These are phyloP conservation scores for Myxozyma melibiosi DNA, from an alignment of 805 yeast species.

Conservation along the genomic window DNA sequence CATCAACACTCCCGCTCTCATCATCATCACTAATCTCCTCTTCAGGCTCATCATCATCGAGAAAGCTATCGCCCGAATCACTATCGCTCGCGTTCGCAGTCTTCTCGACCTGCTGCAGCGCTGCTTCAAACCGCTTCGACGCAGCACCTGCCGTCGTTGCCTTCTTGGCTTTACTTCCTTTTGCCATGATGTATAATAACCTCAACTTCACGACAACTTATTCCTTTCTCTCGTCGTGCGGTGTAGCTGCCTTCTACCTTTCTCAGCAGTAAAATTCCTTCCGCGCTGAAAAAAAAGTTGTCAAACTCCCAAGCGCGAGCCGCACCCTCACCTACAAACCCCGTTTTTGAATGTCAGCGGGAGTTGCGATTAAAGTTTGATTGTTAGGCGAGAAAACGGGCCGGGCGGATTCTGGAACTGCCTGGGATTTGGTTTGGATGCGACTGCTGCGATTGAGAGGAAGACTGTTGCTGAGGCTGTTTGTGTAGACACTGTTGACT, in stretches of 20 bases:
- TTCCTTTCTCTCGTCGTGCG: too few relatives aligned
- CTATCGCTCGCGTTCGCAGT: constrained; percentile 42
- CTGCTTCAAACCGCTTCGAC: constrained; percentile 7
- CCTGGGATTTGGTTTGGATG: background rate
- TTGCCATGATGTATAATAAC: constrained; percentile 3
- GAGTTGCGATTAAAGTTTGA: background rate
- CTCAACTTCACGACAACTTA: too few relatives aligned
- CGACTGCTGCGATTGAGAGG: too few relatives aligned
- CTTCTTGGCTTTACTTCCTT: background rate
- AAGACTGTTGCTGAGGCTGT: too few relatives aligned
- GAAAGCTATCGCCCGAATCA: constrained; percentile 35
- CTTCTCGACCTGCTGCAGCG: constrained; percentile 36
- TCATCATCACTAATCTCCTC: constrained; percentile 43
- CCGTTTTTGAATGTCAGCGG: too few relatives aligned
- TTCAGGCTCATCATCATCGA: constrained; percentile 37
- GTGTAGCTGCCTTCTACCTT: too few relatives aligned
- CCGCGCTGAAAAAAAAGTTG: background rate
- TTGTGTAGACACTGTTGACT: too few relatives aligned
- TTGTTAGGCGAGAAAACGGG: background rate
- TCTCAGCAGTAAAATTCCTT: too few relatives aligned
- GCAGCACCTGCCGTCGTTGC: background rate
- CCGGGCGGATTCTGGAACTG: background rate
- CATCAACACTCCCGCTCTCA: constrained; percentile 35
- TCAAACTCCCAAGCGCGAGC: constrained; percentile 13
- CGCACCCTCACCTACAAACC: constrained; percentile 1